Evolutionary conservation across 129 eudicot genomes (phyloP), one percentile per base, ranked within the genome.

Genomic region (Arctium minus): DNA sequence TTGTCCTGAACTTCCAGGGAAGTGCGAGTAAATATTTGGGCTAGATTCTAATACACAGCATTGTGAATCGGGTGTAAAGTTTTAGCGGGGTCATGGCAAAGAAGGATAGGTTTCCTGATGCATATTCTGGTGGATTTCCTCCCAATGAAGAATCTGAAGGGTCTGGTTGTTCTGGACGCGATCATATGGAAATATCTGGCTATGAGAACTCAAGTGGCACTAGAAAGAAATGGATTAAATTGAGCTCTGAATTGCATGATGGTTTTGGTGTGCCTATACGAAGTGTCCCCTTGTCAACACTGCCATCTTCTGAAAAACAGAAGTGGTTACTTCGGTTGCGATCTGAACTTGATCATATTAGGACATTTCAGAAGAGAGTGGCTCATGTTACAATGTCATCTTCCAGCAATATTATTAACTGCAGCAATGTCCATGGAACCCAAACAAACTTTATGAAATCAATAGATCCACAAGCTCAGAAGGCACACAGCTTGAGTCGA

Each of bases 291-390:
- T n/a, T 91, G 80, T 90, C 91, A 2, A 88, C 84, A 44, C 39
- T 93, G 75, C 78, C 90, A 2, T 70, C 76, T 29, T 85, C 89
- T 72, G 92, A 89, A 42, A 89, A 86, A 82, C 80, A 82, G 71
- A 77, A 73, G 72, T 84, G 92, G 85, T 80, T 75, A 27, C 75
- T 81, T 29, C 74, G 90, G 70, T 81, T 93, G 85, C 87, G 72
- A 73, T 82, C 89, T 30, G 97, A 93, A 75, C 96, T 93, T 80
- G 96, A 89, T 65, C 85, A 74, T 73, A 70, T 89, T 81, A 79
- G 87, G 76, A 38, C 71, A 17, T 83, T 89, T 56, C 92, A 88
- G 82, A 89, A 75, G 78, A 88, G 81, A 56, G 62, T 86, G 82
- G 73, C 73, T 46, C 84, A 73, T 80, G 85, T 79, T 64, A 72